Evolutionary conservation across 208 protist genomes (phyloP).

Genomic region (Crithidia brevicula): DNA sequence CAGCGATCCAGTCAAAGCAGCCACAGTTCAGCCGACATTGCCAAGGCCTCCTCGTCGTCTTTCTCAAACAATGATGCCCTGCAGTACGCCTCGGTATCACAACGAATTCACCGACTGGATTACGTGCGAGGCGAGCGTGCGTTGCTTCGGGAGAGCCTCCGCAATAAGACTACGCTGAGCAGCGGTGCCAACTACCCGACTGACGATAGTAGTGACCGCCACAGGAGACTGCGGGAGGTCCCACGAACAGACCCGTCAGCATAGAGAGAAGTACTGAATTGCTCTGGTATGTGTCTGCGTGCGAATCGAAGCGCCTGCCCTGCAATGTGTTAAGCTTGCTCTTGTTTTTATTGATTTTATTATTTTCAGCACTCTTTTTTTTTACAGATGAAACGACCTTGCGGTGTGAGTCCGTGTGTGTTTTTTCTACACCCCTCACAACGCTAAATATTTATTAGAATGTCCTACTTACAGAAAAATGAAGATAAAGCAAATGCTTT

Average conservation of each 20-base stretch:
- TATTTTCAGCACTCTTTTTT: no score
- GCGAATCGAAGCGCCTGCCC: no score
- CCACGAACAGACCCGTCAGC: constrained; percentile 3
- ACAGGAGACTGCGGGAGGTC: not conserved
- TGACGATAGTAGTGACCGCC: not conserved
- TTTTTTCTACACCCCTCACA: no score
- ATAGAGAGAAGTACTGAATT: constrained; percentile 10
- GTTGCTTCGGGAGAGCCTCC: constrained; percentile 4
- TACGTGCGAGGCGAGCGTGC: constrained; percentile 43
- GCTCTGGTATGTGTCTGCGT: no score
- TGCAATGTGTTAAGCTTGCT: no score
- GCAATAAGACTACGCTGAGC: not conserved
- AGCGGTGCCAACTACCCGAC: not conserved
- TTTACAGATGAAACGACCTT: no score
- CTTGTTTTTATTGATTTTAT: no score
- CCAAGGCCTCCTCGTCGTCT: not conserved
- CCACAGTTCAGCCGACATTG: not conserved
- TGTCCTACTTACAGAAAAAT: no score
- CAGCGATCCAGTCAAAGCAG: not conserved
- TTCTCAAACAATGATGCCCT: not conserved
- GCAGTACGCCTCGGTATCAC: constrained; percentile 22
- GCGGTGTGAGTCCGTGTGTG: no score
- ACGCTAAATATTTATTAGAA: no score
- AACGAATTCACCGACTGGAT: constrained; percentile 44
- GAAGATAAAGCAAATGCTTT: no score